phyloP scores from a whole-genome alignment of 106 monocot species.

The Acorus calamus region DNA sequence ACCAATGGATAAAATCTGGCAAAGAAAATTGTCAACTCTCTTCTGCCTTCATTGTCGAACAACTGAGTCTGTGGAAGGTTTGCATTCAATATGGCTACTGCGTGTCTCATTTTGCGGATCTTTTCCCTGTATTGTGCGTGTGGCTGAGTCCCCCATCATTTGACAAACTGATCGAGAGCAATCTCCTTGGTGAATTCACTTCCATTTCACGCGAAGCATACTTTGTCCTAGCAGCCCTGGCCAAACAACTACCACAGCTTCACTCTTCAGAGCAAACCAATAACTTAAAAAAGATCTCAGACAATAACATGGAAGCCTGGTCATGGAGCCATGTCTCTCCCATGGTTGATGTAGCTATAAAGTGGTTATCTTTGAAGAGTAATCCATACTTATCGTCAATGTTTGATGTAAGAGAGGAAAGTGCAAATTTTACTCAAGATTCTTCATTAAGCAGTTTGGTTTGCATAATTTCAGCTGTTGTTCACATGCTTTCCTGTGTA shows the following conservation, averaged over 20 bases:
- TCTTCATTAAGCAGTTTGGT: constrained; percentile 23
- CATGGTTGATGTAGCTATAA: constrained; percentile 70
- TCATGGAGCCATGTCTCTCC: constrained; percentile 77
- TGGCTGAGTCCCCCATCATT: constrained; percentile 66
- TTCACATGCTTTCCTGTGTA: constrained; percentile 61
- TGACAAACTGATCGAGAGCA: constrained; percentile 40
- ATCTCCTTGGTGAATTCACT: constrained; percentile 61
- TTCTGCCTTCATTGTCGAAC: constrained; percentile 63
- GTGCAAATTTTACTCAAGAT: constrained; percentile 2
- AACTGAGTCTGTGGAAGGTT: constrained; percentile 85
- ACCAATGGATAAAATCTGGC: constrained; percentile 56
- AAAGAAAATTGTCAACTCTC: constrained; percentile 56
- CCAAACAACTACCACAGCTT: constrained; percentile 65
- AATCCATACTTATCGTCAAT: constrained; percentile 30
- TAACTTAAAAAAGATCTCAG: constrained; percentile 7
- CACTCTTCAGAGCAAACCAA: constrained; percentile 48
- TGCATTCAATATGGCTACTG: constrained; percentile 84
- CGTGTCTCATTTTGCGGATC: constrained; percentile 55
- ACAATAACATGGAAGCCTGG: constrained; percentile 47
- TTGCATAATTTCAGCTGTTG: constrained; percentile 69
- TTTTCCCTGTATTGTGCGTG: constrained; percentile 62
- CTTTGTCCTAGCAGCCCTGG: constrained; percentile 52
- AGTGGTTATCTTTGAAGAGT: constrained; percentile 54
- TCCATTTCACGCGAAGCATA: constrained; percentile 64
- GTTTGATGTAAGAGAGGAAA: constrained; percentile 12